Evolutionary conservation across 2,329 filamentous ascomycete genomes (phyloP), one percentile per base, ranked within the genome.

Genomic region (Bipolaris oryzae): DNA sequence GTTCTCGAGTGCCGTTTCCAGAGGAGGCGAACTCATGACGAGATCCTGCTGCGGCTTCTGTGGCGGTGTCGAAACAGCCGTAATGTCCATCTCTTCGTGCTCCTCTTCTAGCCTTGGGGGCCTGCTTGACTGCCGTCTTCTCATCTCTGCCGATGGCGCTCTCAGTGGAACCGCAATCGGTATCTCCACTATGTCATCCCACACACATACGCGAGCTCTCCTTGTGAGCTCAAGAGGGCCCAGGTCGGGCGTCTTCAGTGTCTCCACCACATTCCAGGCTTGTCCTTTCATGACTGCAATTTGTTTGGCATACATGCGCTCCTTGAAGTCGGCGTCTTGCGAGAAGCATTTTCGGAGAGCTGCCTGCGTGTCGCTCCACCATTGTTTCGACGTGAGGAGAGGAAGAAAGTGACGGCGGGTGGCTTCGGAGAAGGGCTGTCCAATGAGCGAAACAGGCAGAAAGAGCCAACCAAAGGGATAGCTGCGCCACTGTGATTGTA

Each of bases 401-500:
- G 95, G 94, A n/a, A 99, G 83, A 78, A 99, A 99, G 76, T 99
- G 95, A 62, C 95, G 89, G 60, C 93, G 85, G 1, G 95, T 97
- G 71, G 90, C 92, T 73, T 96, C 90, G 7, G 95, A 97, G 71
- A 99, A 99, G 1, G 95, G 95, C 55, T 96, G 89, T 11, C 95
- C 95, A 63, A 99, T 99, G 25, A 99, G 85, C 53, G 95, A 96
- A 5, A 99, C 95, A 0, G 95, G 95, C 4, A 99, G 82, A 79
- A 99, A 99, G 1, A 99, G 87, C 95, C 95, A 99, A 35, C 95
- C 95, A 73, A 99, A 99, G 0, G 95, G 95, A 75, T 97, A 99
- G 78, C 92, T 95, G 61, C 86, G 84, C 86, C 86, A 89, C 84
- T 86, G 53, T 16, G 31, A 23, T 31, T 49, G 20, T 53, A 55